Base-by-base conservation (phyloP, 345 rosid species). In the Litchi chinensis region DNA sequence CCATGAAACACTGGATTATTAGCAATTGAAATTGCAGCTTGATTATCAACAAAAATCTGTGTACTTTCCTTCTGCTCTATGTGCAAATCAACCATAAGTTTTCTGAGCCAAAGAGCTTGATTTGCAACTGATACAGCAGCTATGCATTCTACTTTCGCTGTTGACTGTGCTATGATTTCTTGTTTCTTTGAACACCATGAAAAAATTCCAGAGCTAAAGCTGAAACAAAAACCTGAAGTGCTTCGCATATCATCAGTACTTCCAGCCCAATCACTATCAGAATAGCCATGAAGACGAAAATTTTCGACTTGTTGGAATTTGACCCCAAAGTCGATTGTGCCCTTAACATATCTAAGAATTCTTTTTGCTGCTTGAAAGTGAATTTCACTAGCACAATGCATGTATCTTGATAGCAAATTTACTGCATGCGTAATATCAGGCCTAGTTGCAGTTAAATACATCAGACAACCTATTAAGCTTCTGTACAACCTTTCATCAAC, bases 121-220 rank as follows among this genome's bases (percentile, higher is more conserved):
- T 44, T 40, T 2, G 70, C 79, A 10, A 1, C 1, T 26, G 28
- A 26, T 26, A 26, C 28, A 26, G 1, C 1, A 26, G 37, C 46
- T 3, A 64, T 26, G 63, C 44, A 79, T 21, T 64, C 72, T 19
- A 32, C 77, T 59, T 79, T 68, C 16, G 41, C 43, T 21, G 46
- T 52, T 0, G 70, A 67, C 43, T 37, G 32, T 2, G 83, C 79
- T 12, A 65, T 15, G 0, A 54, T 13, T 4, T 26, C 73, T 65
- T 79, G 59, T 32, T 79, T 79, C 66, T 74, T 79, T 5, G 78
- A 79, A 22, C 26, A 3, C 80, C 74, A 77, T 19, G 74, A 60
- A 10, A 79, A 44, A 26, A 21, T 3, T 44, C 8, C 3, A 6
- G 50, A 44, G 7, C 11, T 3, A 10, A 44, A 44, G 7, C 8